These are phyloP conservation scores for Chaetoceros muelleri DNA, from an alignment of 108 stramenopile genomes.

Conservation along the genomic window DNA sequence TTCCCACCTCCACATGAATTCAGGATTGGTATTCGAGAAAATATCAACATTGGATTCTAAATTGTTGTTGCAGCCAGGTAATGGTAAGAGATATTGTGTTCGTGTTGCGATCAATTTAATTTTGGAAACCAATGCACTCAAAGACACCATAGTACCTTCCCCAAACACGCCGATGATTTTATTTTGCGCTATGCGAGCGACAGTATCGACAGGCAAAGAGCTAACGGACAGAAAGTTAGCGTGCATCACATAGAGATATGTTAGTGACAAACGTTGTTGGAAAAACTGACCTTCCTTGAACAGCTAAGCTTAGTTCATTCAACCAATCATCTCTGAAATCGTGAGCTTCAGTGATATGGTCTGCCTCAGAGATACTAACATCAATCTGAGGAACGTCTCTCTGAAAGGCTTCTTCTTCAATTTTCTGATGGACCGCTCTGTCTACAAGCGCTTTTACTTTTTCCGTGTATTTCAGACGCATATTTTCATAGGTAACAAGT, in stretches of 20 bases:
- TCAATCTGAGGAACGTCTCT: not conserved
- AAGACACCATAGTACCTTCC: constrained; percentile 7
- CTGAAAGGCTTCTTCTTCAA: not conserved
- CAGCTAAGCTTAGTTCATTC: constrained; percentile 14
- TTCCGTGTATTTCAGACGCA: not conserved
- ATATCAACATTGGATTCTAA: constrained; percentile 18
- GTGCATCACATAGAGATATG: too few species aligned
- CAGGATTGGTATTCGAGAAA: constrained; percentile 22
- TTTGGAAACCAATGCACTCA: constrained; percentile 23
- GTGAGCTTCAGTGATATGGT: not conserved
- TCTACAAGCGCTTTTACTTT: not conserved
- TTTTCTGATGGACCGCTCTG: not conserved
- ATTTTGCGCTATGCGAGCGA: constrained; percentile 10
- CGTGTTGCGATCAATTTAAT: constrained; percentile 32
- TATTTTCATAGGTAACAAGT: not conserved
- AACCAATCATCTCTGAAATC: constrained; percentile 14
- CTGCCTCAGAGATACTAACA: not conserved
- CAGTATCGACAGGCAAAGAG: constrained; percentile 15
- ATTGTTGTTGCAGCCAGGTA: constrained; percentile 6
- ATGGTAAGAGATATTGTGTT: constrained; percentile 21
- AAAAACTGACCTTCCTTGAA: constrained; percentile 25
- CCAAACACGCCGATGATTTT: constrained; percentile 13
- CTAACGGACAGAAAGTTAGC: constrained; percentile 4
- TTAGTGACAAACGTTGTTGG: too few species aligned
- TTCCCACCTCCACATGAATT: constrained; percentile 75